A percentile compares a stretch with the other conserved stretches of the same genome.
Evolutionary conservation across 225 moss, liverwort and hornwort genomes (phyloP).

Genomic region (Anthoceros angustus): DNA sequence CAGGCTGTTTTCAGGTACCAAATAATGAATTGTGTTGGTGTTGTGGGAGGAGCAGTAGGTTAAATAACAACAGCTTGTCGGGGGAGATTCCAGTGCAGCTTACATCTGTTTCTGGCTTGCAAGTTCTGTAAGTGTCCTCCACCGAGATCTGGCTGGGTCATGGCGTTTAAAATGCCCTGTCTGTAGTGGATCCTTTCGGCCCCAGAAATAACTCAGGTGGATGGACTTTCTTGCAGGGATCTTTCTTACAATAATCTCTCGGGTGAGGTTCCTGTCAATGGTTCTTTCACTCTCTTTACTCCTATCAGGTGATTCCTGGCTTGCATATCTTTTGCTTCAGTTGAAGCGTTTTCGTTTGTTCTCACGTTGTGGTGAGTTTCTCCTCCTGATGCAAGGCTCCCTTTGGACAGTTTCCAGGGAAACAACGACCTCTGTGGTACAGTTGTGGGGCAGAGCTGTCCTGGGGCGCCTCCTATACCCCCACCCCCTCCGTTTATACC

Average conservation of each 20-base stretch:
- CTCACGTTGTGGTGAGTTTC: not conserved
- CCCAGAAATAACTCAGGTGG: not conserved
- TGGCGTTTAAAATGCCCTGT: no score
- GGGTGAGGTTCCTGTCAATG: slow-evolving; percentile 75
- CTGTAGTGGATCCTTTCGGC: not conserved
- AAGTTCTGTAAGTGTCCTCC: slow-evolving; percentile 77
- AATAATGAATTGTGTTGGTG: not conserved
- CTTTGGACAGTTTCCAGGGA: slow-evolving; percentile 24
- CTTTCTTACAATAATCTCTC: slow-evolving; percentile 71
- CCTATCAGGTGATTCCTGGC: slow-evolving; percentile 55
- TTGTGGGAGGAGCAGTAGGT: slow-evolving; percentile 37
- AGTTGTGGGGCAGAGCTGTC: slow-evolving; percentile 55
- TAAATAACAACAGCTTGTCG: slow-evolving; percentile 79
- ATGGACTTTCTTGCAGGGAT: slow-evolving; percentile 45
- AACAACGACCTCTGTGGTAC: slow-evolving; percentile 61
- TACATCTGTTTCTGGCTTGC: slow-evolving; percentile 50
- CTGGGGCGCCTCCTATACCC: slow-evolving; percentile 77
- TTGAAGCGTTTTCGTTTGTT: not conserved
- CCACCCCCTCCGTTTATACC: slow-evolving; percentile 72
- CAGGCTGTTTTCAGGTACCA: not conserved
- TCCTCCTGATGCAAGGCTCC: not conserved
- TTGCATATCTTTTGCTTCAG: not conserved
- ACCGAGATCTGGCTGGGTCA: not conserved
- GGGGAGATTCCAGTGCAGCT: slow-evolving; percentile 60
- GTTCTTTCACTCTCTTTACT: slow-evolving; percentile 81